phyloP scores from a whole-genome alignment of 2,329 filamentous ascomycete genomes.

The Peltaster fructicola region DNA sequence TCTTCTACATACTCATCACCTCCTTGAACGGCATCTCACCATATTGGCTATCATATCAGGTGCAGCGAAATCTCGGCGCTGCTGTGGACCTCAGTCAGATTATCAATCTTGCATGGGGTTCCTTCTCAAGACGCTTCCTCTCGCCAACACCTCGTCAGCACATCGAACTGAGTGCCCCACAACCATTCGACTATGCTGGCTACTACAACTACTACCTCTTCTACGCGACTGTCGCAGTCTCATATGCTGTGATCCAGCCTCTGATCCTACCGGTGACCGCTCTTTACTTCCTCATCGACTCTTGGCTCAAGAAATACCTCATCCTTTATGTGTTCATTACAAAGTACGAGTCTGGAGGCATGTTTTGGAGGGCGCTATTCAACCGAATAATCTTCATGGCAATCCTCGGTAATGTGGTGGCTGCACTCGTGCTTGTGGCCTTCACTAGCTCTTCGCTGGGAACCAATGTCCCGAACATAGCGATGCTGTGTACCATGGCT shows the following conservation, averaged over 20 bases:
- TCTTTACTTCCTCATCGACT: constrained; percentile 76
- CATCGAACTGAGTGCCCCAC: constrained; percentile 84
- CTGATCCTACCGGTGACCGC: constrained; percentile 72
- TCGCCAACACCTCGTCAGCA: constrained; percentile 77
- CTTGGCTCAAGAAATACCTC: constrained; percentile 86
- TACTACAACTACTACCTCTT: constrained; percentile 98
- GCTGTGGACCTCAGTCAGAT: constrained; percentile 87
- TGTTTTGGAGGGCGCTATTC: constrained; percentile 80
- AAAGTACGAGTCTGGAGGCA: constrained; percentile 87
- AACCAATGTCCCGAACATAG: constrained; percentile 22
- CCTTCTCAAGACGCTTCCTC: constrained; percentile 67
- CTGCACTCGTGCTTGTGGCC: constrained; percentile 58
- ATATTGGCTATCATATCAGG: constrained; percentile 86
- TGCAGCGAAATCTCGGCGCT: constrained; percentile 84
- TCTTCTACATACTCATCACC: constrained; percentile 48
- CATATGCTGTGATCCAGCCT: constrained; percentile 71
- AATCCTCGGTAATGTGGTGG: constrained; percentile 60
- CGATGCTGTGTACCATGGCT: constrained; percentile 45
- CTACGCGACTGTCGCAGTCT: constrained; percentile 77
- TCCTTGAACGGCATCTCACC: constrained; percentile 66
- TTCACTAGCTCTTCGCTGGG: constrained; percentile 33
- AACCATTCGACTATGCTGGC: constrained; percentile 80
- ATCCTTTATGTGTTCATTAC: constrained; percentile 85
- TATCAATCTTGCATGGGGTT: constrained; percentile 68
- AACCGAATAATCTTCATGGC: constrained; percentile 80